phyloP scores from a whole-genome alignment of 257 asterid genomes.

The Solanum okadae region DNA sequence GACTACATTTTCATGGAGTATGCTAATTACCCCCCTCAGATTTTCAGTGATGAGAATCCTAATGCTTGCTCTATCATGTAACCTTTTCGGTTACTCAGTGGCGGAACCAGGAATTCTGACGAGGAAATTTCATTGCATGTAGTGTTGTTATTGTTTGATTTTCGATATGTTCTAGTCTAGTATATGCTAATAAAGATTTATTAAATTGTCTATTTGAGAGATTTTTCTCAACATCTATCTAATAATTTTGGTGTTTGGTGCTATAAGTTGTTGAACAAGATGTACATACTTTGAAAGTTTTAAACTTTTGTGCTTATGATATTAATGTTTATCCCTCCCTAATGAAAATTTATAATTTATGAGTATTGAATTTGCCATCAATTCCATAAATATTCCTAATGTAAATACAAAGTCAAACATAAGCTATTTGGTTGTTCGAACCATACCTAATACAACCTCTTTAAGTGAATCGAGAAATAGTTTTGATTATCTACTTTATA shows the following conservation, averaged over 20 bases:
- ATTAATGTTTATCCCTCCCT: not conserved
- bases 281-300: not conserved
- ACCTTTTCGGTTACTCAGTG: not conserved
- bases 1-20: slow-evolving; percentile 54
- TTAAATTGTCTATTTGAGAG: not conserved
- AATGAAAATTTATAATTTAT: not conserved
- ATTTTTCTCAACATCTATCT: not conserved
- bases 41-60: slow-evolving; percentile 94
- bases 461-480: not conserved
- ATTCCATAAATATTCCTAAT: not conserved
- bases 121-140: not conserved
- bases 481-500: not conserved
- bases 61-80: slow-evolving; percentile 77
- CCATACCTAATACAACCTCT: not conserved
- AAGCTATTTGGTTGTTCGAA: not conserved
- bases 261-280: not conserved
- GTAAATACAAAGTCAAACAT: not conserved
- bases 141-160: not conserved
- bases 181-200: not conserved
- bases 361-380: not conserved
- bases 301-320: not conserved
- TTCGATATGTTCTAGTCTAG: not conserved
- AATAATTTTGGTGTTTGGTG: not conserved
- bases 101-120: not conserved
- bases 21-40: slow-evolving; percentile 48